Conservation (phyloP, 768 basidiomycete species). For the Clavaria fumosa region DNA sequence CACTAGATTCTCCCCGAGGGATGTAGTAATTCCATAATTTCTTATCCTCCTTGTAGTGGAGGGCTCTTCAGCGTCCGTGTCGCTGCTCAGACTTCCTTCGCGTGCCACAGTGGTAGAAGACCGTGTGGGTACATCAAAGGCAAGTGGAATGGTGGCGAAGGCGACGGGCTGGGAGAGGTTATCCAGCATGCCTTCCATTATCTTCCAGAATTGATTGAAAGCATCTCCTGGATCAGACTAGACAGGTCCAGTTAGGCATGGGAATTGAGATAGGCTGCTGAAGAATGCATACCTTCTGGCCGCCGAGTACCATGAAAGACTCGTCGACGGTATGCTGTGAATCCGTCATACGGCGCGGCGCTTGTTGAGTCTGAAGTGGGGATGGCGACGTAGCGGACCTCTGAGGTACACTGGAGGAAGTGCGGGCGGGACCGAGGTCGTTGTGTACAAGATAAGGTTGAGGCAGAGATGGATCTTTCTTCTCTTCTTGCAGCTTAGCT, state of each 20-base stretch:
- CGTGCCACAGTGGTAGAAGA: slow-evolving; percentile 20
- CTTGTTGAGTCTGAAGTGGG: too few species aligned
- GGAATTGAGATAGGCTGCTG: neutral
- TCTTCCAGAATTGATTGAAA: slow-evolving; percentile 82
- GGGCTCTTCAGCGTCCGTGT: slow-evolving; percentile 54
- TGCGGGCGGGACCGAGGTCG: slow-evolving; percentile 18
- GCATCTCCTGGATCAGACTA: slow-evolving; percentile 78
- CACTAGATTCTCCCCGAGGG: neutral
- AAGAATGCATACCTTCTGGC: slow-evolving; percentile 30
- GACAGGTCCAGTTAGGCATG: slow-evolving; percentile 3
- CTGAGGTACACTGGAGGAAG: slow-evolving; percentile 13
- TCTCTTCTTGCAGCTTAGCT: slow-evolving; percentile 55
- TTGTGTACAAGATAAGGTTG: slow-evolving; percentile 23
- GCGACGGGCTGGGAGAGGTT: slow-evolving; percentile 77
- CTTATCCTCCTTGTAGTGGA: slow-evolving; percentile 42
- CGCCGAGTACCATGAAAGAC: slow-evolving; percentile 77
- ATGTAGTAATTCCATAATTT: slow-evolving; percentile 25
- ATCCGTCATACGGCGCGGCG: slow-evolving; percentile 30
- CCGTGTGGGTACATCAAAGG: slow-evolving; percentile 16
- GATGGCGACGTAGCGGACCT: slow-evolving; percentile 33
- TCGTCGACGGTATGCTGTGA: slow-evolving; percentile 61
- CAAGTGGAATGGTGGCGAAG: slow-evolving; percentile 68
- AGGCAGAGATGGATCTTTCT: slow-evolving; percentile 60
- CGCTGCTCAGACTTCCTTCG: slow-evolving; percentile 44
- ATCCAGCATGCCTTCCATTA: slow-evolving; percentile 76